Evolutionary conservation across 2,329 filamentous ascomycete genomes (phyloP).

Genomic region (Pseudophaeomoniella oleicola): DNA sequence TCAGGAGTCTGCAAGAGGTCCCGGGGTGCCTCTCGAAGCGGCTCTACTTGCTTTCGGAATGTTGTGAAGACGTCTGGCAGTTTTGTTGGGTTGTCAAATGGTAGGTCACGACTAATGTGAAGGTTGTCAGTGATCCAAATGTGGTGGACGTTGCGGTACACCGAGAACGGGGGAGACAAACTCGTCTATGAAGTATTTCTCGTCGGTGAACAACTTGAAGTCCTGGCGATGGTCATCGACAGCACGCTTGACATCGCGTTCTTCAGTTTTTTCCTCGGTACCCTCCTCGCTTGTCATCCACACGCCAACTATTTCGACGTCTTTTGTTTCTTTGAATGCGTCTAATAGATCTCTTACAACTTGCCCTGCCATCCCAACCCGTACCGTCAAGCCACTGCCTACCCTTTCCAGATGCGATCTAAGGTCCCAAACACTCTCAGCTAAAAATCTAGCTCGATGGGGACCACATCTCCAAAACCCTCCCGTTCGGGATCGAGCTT

Average conservation of each 20-base stretch:
- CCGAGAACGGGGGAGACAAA: conserved; percentile 32
- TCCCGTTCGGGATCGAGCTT: conserved; percentile 50
- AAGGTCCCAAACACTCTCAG: conserved; percentile 58
- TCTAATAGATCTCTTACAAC: conserved; percentile 45
- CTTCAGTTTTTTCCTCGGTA: conserved; percentile 53
- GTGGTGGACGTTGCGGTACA: background rate
- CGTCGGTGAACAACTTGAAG: conserved; percentile 55
- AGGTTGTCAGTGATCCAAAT: conserved; percentile 2
- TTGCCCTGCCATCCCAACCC: conserved; percentile 47
- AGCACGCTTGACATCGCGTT: conserved; percentile 37
- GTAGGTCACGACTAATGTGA: conserved; percentile 46
- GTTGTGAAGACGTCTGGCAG: conserved; percentile 63
- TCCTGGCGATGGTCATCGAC: conserved; percentile 40
- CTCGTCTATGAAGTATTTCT: conserved; percentile 72
- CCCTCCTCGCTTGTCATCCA: conserved; percentile 65
- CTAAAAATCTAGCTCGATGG: conserved; percentile 56
- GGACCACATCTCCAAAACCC: conserved; percentile 61
- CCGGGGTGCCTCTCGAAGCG: conserved; percentile 51
- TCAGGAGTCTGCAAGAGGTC: conserved; percentile 37
- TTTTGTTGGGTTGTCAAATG: conserved; percentile 40
- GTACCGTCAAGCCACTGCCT: conserved; percentile 46
- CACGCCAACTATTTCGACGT: conserved; percentile 41
- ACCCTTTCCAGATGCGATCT: conserved; percentile 46
- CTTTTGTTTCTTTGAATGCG: conserved; percentile 25
- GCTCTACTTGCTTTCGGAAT: conserved; percentile 60